Conservation (phyloP, 176 grass and related monocot genomes). For the Neostapfia colusana region DNA sequence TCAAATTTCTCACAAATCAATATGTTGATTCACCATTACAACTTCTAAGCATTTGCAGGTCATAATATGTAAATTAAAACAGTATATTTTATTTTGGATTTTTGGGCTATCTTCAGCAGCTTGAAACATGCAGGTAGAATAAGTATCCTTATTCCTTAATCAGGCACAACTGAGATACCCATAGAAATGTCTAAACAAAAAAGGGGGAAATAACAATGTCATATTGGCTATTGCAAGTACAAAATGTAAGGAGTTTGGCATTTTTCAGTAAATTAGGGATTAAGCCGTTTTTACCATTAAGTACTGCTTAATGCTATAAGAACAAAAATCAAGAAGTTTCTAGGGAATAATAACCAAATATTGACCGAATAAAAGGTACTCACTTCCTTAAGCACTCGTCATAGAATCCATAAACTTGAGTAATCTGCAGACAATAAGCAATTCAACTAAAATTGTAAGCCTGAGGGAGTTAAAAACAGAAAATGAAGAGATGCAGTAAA, state of each 20-base stretch:
- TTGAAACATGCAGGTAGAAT: neutral
- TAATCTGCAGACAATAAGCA: conserved; percentile 64
- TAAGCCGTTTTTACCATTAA: neutral
- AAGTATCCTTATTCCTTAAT: neutral
- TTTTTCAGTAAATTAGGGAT: neutral
- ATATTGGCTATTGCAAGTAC: conserved; percentile 9
- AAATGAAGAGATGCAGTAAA: conserved; percentile 7
- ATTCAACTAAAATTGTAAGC: conserved; percentile 15
- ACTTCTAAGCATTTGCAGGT: neutral
- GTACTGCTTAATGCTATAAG: neutral
- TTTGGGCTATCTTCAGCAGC: neutral
- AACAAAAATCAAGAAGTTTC: neutral
- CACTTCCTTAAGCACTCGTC: conserved; percentile 98
- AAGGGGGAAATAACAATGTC: neutral
- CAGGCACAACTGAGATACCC: neutral
- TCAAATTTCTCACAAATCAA: neutral
- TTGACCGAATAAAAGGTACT: conserved; percentile 39
- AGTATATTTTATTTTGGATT: neutral
- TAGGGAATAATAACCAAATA: conserved; percentile 13
- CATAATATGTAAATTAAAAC: neutral
- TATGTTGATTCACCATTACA: neutral
- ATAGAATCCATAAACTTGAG: conserved; percentile 99
- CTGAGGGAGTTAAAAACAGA: conserved; percentile 23
- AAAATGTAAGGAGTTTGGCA: neutral
- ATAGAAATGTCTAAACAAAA: neutral